These are phyloP conservation scores for Diphasiastrum complanatum DNA, from an alignment of 83 land plant genomes.

Conservation along the genomic window DNA sequence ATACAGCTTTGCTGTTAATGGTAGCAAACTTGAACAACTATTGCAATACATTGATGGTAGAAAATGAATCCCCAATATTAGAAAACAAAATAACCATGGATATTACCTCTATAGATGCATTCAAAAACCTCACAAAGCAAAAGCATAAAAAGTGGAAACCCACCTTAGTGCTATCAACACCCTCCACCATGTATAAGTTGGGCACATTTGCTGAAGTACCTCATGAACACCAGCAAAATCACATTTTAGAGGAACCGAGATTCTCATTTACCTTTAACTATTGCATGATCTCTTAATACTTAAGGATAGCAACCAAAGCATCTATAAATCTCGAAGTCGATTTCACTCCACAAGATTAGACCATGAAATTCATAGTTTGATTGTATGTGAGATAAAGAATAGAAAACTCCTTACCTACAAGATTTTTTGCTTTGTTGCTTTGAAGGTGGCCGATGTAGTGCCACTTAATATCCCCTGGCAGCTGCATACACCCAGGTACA, in stretches of 20 bases:
- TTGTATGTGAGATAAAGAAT: not conserved
- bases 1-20: no score
- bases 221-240: not conserved
- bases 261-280: not conserved
- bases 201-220: constrained; percentile 55
- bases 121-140: not conserved
- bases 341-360: no score
- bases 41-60: no score
- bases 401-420: constrained; percentile 58
- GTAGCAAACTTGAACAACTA: no score
- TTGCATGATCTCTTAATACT: not conserved
- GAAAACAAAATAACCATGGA: no score
- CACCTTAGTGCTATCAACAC: constrained; percentile 69
- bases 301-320: not conserved
- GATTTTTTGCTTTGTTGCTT: constrained; percentile 85
- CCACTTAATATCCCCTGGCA: constrained; percentile 86
- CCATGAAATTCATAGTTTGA: not conserved
- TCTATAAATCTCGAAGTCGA: no score
- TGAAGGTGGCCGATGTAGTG: constrained; percentile 91
- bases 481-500: constrained; percentile 38
- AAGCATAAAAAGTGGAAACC: not conserved
- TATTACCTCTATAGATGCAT: no score
- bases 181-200: constrained; percentile 70
- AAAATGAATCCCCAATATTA: no score
- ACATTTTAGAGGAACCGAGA: not conserved